phyloP scores from a whole-genome alignment of 257 asterid genomes.

The Thymus mandschuricus region DNA sequence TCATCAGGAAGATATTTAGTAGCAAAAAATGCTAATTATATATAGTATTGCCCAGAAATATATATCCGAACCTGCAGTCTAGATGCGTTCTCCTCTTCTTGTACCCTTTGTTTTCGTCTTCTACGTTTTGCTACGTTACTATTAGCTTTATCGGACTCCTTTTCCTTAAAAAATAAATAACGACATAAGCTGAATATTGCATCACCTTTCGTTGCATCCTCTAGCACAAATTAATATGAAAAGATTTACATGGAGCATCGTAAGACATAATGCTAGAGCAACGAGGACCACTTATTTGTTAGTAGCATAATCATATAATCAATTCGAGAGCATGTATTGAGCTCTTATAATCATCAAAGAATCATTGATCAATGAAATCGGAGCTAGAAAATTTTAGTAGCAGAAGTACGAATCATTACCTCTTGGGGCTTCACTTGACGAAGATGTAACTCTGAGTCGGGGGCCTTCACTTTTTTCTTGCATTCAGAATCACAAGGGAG shows the following conservation, averaged over 20 bases:
- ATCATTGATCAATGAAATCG: not conserved
- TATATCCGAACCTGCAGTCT: constrained; percentile 57
- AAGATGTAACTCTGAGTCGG: constrained; percentile 63
- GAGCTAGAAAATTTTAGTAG: not conserved
- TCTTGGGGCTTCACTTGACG: constrained; percentile 64
- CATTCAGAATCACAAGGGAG: constrained; percentile 74
- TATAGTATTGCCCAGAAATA: constrained; percentile 4
- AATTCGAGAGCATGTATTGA: not conserved
- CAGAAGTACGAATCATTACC: constrained; percentile 45
- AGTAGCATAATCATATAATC: not conserved
- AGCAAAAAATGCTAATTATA: not conserved
- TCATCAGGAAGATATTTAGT: not conserved
- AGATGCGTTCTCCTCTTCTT: constrained; percentile 55
- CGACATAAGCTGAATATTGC: not conserved
- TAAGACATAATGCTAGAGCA: no score
- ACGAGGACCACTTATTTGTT: no score
- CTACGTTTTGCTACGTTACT: constrained; percentile 54
- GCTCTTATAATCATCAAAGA: not conserved
- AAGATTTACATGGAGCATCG: no score
- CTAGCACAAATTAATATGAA: no score
- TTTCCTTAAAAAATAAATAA: constrained; percentile 43
- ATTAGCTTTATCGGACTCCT: constrained; percentile 54
- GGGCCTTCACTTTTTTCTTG: constrained; percentile 63
- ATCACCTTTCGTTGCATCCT: not conserved
- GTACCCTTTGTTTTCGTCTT: constrained; percentile 55